Evolutionary conservation across 768 basidiomycete species (phyloP).

Genomic region (Filobasidium floriforme): DNA sequence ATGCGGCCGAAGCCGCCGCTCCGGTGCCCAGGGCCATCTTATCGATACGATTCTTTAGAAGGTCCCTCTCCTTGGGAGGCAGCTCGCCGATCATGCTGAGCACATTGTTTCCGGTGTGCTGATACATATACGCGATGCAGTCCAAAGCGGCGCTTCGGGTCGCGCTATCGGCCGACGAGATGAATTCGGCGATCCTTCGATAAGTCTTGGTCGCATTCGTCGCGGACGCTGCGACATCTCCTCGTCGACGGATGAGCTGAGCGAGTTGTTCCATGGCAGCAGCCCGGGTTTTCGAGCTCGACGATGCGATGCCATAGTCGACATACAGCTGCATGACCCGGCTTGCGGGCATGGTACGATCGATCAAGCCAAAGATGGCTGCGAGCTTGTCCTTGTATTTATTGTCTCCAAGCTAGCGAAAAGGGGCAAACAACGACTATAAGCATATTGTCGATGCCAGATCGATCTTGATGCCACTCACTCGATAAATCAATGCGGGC

Average conservation of each 20-base stretch:
- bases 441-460: no score
- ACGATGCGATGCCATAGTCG: constrained; percentile 79
- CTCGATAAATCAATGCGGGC: constrained; percentile 83
- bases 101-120: constrained; percentile 35
- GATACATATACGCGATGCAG: constrained; percentile 41
- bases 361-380: constrained; percentile 72
- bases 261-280: constrained; percentile 76
- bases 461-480: constrained; percentile 36
- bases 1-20: constrained; percentile 29
- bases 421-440: not conserved
- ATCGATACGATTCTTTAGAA: constrained; percentile 23
- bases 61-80: constrained; percentile 20
- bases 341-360: constrained; percentile 87
- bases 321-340: constrained; percentile 79
- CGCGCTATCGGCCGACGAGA: constrained; percentile 35
- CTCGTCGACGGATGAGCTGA: constrained; percentile 68
- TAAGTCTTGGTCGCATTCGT: constrained; percentile 27
- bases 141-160: constrained; percentile 38
- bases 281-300: constrained; percentile 84
- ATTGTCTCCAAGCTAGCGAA: constrained; percentile 75
- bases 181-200: constrained; percentile 21
- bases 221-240: constrained; percentile 39
- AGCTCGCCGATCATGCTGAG: constrained; percentile 9
- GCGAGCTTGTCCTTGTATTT: constrained; percentile 54
- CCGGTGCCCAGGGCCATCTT: constrained; percentile 8